phyloP scores from a whole-genome alignment of 768 basidiomycete species.

The Agrocybe praecox region DNA sequence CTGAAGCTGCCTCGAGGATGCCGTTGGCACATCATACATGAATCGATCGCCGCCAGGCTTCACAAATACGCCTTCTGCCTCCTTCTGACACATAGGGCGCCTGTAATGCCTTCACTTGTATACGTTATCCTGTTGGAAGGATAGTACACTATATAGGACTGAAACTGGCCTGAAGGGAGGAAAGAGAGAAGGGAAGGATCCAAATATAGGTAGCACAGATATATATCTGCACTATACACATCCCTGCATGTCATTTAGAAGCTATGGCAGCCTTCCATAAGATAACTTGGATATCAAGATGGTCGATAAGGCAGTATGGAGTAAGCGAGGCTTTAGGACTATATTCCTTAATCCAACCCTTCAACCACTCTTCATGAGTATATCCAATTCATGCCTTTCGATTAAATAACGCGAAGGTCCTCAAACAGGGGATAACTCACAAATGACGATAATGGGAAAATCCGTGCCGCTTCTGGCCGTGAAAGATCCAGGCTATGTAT shows the following conservation, averaged over 20 bases:
- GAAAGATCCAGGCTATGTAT: too few species aligned
- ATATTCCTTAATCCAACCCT: not conserved
- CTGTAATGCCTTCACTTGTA: not conserved
- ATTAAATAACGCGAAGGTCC: too few species aligned
- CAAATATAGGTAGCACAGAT: not conserved
- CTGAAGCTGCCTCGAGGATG: not conserved
- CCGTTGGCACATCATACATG: not conserved
- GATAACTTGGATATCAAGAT: not conserved
- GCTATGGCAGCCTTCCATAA: not conserved
- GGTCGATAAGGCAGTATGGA: not conserved
- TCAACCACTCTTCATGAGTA: too few species aligned
- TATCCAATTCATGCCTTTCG: too few species aligned
- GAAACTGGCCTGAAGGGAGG: not conserved
- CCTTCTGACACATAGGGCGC: not conserved
- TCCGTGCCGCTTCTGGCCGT: too few species aligned
- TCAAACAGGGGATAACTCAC: too few species aligned
- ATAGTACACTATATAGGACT: not conserved
- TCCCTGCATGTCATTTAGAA: not conserved
- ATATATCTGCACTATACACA: not conserved
- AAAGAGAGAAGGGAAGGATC: not conserved
- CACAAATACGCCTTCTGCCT: not conserved
- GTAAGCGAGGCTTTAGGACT: not conserved
- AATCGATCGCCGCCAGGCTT: not conserved
- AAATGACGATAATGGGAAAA: too few species aligned
- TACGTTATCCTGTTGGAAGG: not conserved